Percentiles rank a stretch among this genome's conserved stretches.
phyloP scores from a whole-genome alignment of 805 yeast genomes.

The Geotrichum ghanense region DNA sequence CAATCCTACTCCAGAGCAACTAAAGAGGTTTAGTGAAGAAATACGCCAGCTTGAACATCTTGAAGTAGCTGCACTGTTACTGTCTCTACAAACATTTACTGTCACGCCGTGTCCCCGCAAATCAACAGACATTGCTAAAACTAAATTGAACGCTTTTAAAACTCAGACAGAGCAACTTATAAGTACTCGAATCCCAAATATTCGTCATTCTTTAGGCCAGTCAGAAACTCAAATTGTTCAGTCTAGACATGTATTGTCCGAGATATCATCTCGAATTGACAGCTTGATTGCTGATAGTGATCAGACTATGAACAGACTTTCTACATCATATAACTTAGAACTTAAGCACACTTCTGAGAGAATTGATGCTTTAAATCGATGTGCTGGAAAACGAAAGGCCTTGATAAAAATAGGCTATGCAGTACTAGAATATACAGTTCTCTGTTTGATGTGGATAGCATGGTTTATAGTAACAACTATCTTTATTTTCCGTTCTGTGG shows the following conservation, averaged over 20 bases:
- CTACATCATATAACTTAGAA: slow-evolving; percentile 17
- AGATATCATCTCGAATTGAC: not conserved
- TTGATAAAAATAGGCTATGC: slow-evolving; percentile 14
- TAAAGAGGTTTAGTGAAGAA: no score
- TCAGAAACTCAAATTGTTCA: not conserved
- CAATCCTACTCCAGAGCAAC: no score
- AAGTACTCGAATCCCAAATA: no score
- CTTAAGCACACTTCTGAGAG: slow-evolving; percentile 14
- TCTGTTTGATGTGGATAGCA: slow-evolving; percentile 17
- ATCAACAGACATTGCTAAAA: no score
- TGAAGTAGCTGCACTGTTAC: no score
- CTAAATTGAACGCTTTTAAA: no score
- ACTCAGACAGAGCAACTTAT: no score
- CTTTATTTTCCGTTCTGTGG: no score
- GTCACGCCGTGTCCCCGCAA: no score
- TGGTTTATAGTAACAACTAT: no score
- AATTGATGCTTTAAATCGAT: slow-evolving; percentile 13
- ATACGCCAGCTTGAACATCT: no score
- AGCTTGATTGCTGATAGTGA: slow-evolving; percentile 13
- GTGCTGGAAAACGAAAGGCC: slow-evolving; percentile 10
- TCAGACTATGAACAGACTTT: slow-evolving; percentile 16
- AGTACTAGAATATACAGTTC: slow-evolving; percentile 15
- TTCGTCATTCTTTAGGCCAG: not conserved
- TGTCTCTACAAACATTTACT: no score
- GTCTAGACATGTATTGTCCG: not conserved